phyloP scores from a whole-genome alignment of 371 early-diverging fungal genomes.

The Umbelopsis sp. region DNA sequence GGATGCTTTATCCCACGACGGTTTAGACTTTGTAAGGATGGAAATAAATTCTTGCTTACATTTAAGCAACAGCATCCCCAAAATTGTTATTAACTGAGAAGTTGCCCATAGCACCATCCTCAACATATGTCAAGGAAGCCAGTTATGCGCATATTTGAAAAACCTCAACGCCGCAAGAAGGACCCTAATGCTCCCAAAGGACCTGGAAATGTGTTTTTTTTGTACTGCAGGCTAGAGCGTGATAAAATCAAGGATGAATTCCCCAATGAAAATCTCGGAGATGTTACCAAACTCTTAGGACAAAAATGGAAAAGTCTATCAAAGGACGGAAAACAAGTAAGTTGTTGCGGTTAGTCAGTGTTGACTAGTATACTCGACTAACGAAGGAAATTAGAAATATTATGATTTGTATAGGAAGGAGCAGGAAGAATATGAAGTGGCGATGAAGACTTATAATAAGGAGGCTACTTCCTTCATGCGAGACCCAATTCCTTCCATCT shows the following conservation, averaged over 20 bases:
- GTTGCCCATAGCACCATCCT: neutral
- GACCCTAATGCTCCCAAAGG: constrained; percentile 75
- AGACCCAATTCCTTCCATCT: neutral
- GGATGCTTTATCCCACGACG: constrained; percentile 29
- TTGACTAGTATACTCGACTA: neutral
- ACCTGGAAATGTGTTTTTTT: constrained; percentile 68
- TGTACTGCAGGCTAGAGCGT: constrained; percentile 61
- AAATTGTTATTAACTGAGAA: neutral
- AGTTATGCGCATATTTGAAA: constrained; percentile 19
- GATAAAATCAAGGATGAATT: constrained; percentile 61
- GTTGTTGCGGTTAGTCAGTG: neutral
- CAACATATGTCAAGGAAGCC: neutral
- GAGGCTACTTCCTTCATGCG: neutral
- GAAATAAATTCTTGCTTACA: neutral
- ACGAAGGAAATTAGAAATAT: constrained; percentile 37
- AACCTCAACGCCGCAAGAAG: constrained; percentile 46
- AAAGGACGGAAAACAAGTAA: constrained; percentile 58
- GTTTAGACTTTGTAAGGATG: constrained; percentile 23
- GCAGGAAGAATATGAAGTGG: constrained; percentile 52
- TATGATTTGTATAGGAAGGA: constrained; percentile 55
- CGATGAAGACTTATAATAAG: constrained; percentile 48
- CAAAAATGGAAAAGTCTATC: constrained; percentile 54
- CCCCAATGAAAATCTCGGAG: constrained; percentile 54
- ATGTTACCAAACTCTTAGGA: constrained; percentile 54
- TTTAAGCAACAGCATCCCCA: no score